Evolutionary conservation across 768 basidiomycete genomes (phyloP), one percentile per base, ranked within the genome.

Genomic region (Lyophyllum shimeji): DNA sequence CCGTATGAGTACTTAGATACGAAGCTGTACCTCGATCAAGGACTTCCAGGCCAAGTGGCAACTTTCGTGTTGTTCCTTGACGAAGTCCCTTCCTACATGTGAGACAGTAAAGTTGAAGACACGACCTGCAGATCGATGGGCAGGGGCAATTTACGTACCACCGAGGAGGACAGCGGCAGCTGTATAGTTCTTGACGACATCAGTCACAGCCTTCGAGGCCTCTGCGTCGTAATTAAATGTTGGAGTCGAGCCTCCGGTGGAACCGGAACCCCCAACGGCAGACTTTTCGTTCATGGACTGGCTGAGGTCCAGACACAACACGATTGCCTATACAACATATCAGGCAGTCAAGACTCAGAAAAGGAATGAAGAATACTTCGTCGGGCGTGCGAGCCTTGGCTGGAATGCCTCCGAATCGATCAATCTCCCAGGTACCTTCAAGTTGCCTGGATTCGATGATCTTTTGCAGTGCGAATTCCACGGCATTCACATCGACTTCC

Each of bases 391-490:
- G 59, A 8, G 63, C 33, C 33, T 59, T 57, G 7, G 55, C 55
- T 21, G 60, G 55, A 9, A 67, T 58, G n/a, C 60, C 62, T 13
- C 63, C 66, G 31, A 63, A 70, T 27, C 55, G 55, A 40, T 70
- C 69, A 1, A 70, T 53, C 46, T 68, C 62, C 69, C 69, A 70
- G 0, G 69, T 70, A 40, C 66, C 60, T 50, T 70, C 69, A 0
- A 37, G 43, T 40, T 63, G 61, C 15, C 68, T 62, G 13, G 40
- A 31, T 3, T 39, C 51, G 24, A 66, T 67, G 23, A 66, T 49
- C 24, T 56, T 60, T 23, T 67, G 52, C 5, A 67, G 55, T 2
- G 60, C 57, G 29, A 65, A 60, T 20, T 62, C 60, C 27, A 68
- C 67, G 37, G 66, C 69, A 47, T 70, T 70, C 6, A 68, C 62